Base-by-base conservation (phyloP, 345 rosid genomes). In the Excoecaria agallocha region DNA sequence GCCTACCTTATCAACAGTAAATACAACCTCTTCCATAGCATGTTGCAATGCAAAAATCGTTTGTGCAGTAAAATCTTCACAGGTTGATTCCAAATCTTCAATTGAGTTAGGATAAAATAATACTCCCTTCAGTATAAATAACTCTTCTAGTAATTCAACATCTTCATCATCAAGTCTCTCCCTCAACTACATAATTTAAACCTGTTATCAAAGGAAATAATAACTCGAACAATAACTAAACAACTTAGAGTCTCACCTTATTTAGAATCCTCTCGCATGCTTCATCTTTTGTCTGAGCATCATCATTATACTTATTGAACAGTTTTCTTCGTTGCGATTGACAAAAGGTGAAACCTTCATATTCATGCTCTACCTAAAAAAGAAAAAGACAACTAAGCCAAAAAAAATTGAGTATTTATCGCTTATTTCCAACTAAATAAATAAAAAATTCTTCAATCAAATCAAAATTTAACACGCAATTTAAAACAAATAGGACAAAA, bases 61-160 rank as follows among this genome's bases (percentile, higher is more conserved):
- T 64, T 35, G 78, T 22, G 60, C 67, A 75, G 77, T 73, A 60
- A 83, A 74, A 73, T 84, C 89, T 73, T 90, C 86, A 46, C 15
- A 81, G 55, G 76, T 81, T 52, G 77, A 57, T 66, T 88, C 89
- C 79, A 80, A 74, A 39, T 88, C 92, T 52, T 81, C 87, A 25
- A 67, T 65, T 70, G 85, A 80, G 80, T 79, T 72, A 76, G 76
- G 83, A 83, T 81, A 84, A 52, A 74, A 73, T 64, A 84, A 46
- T 46, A 86, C 74, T 41, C 90, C 90, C 78, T 86, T 92, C 60
- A 77, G 80, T 65, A 80, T 73, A 84, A 87, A 83, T 75, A 87
- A 61, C 78, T 92, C 92, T 85, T 88, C 92, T 16, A 94, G 92
- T 76, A 84, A 82, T 74, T 86, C 79, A 72, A 92, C 78, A 71